A percentile compares a stretch with the other conserved stretches of the same genome.
phyloP scores from a whole-genome alignment of 176 grass and related monocot genomes.

The Triticum monococcum region DNA sequence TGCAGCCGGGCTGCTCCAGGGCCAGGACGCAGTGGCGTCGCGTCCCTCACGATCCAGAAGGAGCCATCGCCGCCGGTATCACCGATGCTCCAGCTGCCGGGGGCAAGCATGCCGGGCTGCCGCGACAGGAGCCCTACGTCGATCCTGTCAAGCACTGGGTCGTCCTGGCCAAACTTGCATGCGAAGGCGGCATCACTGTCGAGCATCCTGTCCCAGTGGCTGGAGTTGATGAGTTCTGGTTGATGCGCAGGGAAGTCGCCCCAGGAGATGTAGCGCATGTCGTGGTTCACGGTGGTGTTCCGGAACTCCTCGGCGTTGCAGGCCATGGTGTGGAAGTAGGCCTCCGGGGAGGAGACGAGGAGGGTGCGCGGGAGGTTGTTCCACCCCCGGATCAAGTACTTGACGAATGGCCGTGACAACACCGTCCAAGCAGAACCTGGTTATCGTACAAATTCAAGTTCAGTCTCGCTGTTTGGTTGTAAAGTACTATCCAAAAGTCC shows the following conservation, averaged over 20 bases:
- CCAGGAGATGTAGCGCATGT: constrained; percentile 68
- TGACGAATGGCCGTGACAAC: no score
- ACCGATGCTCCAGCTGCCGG: not conserved
- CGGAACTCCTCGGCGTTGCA: constrained; percentile 58
- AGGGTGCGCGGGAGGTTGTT: no score
- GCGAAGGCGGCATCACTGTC: constrained; percentile 56
- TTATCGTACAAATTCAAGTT: no score
- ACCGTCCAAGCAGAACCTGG: no score
- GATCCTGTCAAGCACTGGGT: constrained; percentile 49
- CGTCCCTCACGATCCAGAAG: not conserved
- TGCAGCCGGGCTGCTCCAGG: not conserved
- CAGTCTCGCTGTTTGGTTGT: no score
- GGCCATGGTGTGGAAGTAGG: constrained; percentile 34
- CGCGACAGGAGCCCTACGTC: constrained; percentile 48
- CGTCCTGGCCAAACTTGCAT: constrained; percentile 48
- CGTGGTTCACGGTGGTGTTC: constrained; percentile 69
- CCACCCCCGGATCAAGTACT: no score
- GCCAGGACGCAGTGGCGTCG: not conserved
- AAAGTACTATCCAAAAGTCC: no score
- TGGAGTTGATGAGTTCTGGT: constrained; percentile 43
- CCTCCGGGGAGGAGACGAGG: no score
- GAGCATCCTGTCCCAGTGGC: constrained; percentile 46
- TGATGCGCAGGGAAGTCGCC: constrained; percentile 63
- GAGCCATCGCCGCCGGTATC: not conserved
- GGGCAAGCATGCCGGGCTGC: not conserved